Conservation (phyloP, 1,284 basidiomycete genomes). For the Neonothopanus nambi region DNA sequence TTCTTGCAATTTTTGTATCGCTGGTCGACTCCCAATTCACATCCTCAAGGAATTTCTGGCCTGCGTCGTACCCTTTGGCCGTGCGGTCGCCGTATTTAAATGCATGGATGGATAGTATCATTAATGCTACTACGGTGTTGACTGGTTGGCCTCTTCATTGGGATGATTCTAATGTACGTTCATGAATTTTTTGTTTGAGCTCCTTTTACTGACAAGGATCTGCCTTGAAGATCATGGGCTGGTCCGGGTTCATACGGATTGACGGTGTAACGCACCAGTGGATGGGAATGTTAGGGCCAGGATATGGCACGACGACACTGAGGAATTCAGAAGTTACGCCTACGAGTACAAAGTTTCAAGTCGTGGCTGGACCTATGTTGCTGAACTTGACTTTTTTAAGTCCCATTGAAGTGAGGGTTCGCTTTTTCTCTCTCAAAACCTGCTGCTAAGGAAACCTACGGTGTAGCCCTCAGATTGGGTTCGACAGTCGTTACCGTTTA, state of each 20-base stretch:
- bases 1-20: constrained; percentile 5
- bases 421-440: not conserved
- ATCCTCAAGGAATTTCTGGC: constrained; percentile 8
- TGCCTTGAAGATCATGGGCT: constrained; percentile 6
- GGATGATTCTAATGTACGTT: constrained; percentile 21
- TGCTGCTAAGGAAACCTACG: not conserved
- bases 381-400: constrained; percentile 15
- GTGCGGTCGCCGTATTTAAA: constrained; percentile 40
- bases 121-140: not conserved
- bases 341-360: constrained; percentile 7
- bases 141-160: constrained; percentile 24
- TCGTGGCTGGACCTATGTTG: constrained; percentile 10
- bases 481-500: constrained; percentile 41
- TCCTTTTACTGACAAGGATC: not conserved
- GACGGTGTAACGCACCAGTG: constrained; percentile 10
- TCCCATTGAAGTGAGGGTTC: constrained; percentile 13
- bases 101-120: constrained; percentile 28
- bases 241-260: constrained; percentile 10
- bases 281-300: constrained; percentile 1
- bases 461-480: constrained; percentile 12
- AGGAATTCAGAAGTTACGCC: constrained; percentile 8
- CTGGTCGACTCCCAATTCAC: constrained; percentile 11
- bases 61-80: constrained; percentile 27
- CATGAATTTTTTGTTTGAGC: too few relatives aligned
- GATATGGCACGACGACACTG: not conserved